Evolutionary conservation across 495 filamentous ascomycete genomes (phyloP), one percentile per base, ranked within the genome.

Genomic region (Zalerion maritima): DNA sequence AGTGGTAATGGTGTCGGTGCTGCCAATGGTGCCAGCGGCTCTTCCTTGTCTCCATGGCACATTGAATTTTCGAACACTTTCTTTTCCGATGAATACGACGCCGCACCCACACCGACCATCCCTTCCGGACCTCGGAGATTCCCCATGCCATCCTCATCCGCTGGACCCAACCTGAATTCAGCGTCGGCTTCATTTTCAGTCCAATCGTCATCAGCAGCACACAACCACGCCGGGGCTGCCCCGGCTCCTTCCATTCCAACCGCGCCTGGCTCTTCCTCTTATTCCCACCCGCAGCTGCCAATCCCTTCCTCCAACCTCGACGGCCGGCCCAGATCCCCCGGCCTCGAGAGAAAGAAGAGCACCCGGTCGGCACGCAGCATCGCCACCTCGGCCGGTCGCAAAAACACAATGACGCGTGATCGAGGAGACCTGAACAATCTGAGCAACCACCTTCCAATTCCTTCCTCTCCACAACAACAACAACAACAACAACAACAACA

Each of bases 81-180:
- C 37, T 50, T 54, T 41, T 41, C 49, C 33, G 56, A 74, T 40
- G 62, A 71, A 32, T 69, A 76, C 48, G 83, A 93, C 42, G 81
- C 86, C 34, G 89, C 89, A 17, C 87, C 86, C 8, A 85, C 77
- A 13, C 89, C 89, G 14, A 89, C 74, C 22, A 58, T 97, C 27
- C 85, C 84, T 12, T 77, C 62, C 24, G 87, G 86, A 8, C 84
- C 86, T 29, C 67, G 81, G 14, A 56, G 50, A 30, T 46, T 57
- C 19, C 49, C 56, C n/a, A n/a, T n/a, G n/a, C n/a, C n/a, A n/a
- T n/a, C n/a, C n/a, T n/a, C n/a, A n/a, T n/a, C n/a, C n/a, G n/a
- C n/a, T n/a, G n/a, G n/a, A n/a, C n/a, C n/a, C n/a, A n/a, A n/a
- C n/a, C n/a, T n/a, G n/a, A n/a, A n/a, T n/a, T n/a, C n/a, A n/a